Conservation (phyloP, 2,329 filamentous ascomycete genomes). For the Parastagonospora nodorum region DNA sequence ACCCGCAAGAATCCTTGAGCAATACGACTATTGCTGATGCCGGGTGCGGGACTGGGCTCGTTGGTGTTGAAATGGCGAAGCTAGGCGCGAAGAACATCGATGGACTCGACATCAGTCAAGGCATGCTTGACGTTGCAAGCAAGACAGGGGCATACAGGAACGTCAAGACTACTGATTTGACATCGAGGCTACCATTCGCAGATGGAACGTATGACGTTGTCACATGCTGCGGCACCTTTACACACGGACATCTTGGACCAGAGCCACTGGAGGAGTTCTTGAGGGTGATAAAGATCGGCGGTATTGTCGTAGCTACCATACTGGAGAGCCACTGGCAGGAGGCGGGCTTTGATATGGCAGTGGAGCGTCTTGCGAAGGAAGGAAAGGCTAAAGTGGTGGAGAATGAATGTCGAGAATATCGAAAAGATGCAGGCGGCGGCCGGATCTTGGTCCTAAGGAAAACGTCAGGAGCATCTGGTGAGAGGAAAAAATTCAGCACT, state of each 20-base stretch:
- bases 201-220: conserved; percentile 57
- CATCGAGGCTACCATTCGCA: conserved; percentile 47
- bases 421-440: conserved; percentile 29
- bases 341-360: conserved; percentile 55
- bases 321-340: conserved; percentile 56
- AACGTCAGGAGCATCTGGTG: not conserved
- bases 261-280: conserved; percentile 56
- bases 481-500: not conserved
- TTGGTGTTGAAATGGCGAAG: conserved; percentile 54
- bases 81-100: conserved; percentile 55
- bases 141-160: conserved; percentile 55
- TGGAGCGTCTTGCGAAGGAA: conserved; percentile 45
- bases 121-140: conserved; percentile 60
- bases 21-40: conserved; percentile 55
- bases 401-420: conserved; percentile 37
- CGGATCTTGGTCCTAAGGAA: conserved; percentile 17
- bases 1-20: conserved; percentile 10
- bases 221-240: conserved; percentile 61
- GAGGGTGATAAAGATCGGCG: conserved; percentile 54
- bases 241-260: conserved; percentile 61
- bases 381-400: conserved; percentile 46
- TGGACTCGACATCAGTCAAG: conserved; percentile 58
- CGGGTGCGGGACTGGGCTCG: conserved; percentile 62
- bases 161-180: conserved; percentile 55
- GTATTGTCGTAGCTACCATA: conserved; percentile 58